phyloP scores from a whole-genome alignment of 1,284 basidiomycete genomes.

The Apiotrichum domesticum region DNA sequence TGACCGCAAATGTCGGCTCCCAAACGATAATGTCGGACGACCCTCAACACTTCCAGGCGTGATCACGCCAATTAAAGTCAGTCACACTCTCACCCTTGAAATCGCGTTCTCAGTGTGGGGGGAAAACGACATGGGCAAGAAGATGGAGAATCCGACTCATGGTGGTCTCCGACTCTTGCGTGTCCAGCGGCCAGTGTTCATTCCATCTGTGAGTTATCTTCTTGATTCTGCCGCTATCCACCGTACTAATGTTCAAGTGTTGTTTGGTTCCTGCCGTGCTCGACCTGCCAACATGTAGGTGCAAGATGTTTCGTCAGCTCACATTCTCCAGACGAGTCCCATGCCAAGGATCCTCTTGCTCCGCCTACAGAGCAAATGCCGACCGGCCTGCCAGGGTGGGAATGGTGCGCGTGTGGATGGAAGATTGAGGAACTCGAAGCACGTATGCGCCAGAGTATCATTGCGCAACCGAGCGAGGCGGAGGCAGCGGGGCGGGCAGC shows the following conservation, averaged over 20 bases:
- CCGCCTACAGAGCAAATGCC: neutral
- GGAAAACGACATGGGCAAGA: slow-evolving; percentile 19
- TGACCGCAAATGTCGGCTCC: slow-evolving; percentile 14
- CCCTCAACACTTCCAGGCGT: slow-evolving; percentile 23
- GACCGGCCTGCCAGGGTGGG: slow-evolving; percentile 6
- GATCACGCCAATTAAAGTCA: slow-evolving; percentile 31
- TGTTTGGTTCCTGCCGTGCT: slow-evolving; percentile 10
- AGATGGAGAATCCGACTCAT: slow-evolving; percentile 11
- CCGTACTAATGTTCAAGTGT: neutral
- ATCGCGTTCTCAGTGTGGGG: slow-evolving; percentile 32
- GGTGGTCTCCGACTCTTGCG: slow-evolving; percentile 27
- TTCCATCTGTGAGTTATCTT: slow-evolving; percentile 18
- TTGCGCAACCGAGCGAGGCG: neutral
- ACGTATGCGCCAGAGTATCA: slow-evolving; percentile 15
- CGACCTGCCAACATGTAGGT: slow-evolving; percentile 8
- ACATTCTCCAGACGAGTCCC: slow-evolving; percentile 4
- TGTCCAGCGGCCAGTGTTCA: slow-evolving; percentile 21
- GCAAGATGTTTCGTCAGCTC: neutral
- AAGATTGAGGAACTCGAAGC: slow-evolving; percentile 28
- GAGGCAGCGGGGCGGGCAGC: neutral
- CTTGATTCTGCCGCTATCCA: too few species aligned
- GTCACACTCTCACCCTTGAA: slow-evolving; percentile 28
- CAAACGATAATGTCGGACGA: slow-evolving; percentile 20
- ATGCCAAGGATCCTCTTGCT: slow-evolving; percentile 1
- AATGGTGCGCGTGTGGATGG: slow-evolving; percentile 28